phyloP scores from a whole-genome alignment of 139 green algal genomes.

The Microglena sp. region DNA sequence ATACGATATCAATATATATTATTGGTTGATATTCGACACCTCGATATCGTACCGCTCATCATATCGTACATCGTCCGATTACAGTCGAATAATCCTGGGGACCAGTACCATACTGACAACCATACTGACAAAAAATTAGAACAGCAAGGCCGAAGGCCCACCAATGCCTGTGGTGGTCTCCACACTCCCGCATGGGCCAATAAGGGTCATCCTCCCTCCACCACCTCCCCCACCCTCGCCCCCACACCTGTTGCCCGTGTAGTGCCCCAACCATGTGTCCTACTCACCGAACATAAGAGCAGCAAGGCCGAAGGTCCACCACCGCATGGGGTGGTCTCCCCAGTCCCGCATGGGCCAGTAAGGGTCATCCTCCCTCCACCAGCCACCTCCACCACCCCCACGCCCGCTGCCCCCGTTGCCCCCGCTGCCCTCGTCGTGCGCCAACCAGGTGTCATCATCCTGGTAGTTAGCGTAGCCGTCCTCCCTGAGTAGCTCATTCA shows the following conservation, averaged over 20 bases:
- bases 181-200: constrained; percentile 35
- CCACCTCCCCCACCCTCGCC: constrained; percentile 11
- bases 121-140: constrained; percentile 14
- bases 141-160: constrained; percentile 34
- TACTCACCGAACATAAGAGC: constrained; percentile 17
- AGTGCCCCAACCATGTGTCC: constrained; percentile 9
- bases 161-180: constrained; percentile 42
- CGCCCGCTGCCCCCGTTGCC: not conserved
- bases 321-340: constrained; percentile 44
- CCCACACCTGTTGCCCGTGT: not conserved
- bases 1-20: too few species aligned
- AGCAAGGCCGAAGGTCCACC: constrained; percentile 37
- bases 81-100: too few species aligned
- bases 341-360: constrained; percentile 41
- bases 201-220: constrained; percentile 47
- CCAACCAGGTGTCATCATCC: constrained; percentile 10
- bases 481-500: constrained; percentile 22
- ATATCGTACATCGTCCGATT: too few species aligned
- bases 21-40: too few species aligned
- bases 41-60: too few species aligned
- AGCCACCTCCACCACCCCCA: constrained; percentile 10
- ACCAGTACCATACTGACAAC: too few species aligned
- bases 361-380: constrained; percentile 40
- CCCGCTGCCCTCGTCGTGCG: constrained; percentile 2
- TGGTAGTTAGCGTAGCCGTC: constrained; percentile 13